Percentiles rank a stretch among this genome's conserved stretches.
These are phyloP conservation scores for Silene latifolia DNA, from an alignment of 148 eudicot genomes.

Conservation along the genomic window DNA sequence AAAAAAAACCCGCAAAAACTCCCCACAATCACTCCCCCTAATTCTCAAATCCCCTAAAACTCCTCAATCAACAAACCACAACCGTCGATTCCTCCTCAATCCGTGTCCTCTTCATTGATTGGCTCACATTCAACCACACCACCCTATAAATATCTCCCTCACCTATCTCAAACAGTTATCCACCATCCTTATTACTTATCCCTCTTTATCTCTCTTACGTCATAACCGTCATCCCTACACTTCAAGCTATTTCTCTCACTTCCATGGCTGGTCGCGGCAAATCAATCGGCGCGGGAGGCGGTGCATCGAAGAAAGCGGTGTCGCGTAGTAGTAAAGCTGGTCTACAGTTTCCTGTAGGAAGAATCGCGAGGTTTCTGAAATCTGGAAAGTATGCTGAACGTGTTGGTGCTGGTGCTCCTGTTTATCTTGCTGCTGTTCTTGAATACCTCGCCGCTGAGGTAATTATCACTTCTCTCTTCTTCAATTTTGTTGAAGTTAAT, in stretches of 20 bases:
- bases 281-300: conserved; percentile 28
- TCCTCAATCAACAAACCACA: background rate
- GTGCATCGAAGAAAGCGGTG: conserved; percentile 22
- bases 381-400: conserved; percentile 40
- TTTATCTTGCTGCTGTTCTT: conserved; percentile 39
- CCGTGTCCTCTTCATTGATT: conserved; percentile 9
- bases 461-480: background rate
- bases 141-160: conserved; percentile 9
- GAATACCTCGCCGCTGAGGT: conserved; percentile 46
- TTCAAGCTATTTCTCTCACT: too few species aligned
- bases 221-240: too few species aligned
- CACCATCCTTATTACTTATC: background rate
- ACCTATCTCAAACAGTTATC: background rate
- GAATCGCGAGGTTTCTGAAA: conserved; percentile 40
- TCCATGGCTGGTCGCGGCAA: conserved; percentile 38
- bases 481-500: background rate
- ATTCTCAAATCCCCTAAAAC: background rate
- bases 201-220: background rate
- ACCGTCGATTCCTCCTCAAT: conserved; percentile 11
- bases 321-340: conserved; percentile 44
- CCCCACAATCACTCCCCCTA: background rate
- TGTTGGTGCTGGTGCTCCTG: conserved; percentile 44
- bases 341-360: conserved; percentile 40
- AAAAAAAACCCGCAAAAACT: background rate
- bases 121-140: background rate